A percentile compares a stretch with the other conserved stretches of the same genome.
These are phyloP conservation scores for Rhinocladiella similis DNA, from an alignment of 2,329 filamentous ascomycete genomes.

Conservation along the genomic window DNA sequence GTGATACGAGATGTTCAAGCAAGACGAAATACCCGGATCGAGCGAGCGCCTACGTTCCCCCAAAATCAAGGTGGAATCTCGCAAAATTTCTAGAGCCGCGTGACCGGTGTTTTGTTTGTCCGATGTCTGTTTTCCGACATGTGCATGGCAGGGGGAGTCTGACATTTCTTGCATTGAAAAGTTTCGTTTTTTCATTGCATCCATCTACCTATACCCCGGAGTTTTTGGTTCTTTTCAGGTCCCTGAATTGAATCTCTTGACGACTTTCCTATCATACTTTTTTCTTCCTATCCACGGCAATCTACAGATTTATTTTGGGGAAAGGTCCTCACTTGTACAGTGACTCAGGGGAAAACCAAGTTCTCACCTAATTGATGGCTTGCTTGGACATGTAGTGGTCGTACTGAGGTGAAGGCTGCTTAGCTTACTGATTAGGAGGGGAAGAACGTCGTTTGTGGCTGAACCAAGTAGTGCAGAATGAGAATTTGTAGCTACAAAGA, in stretches of 20 bases:
- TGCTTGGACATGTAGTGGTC: background rate
- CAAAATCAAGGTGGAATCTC: constrained; percentile 83
- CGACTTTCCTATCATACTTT: background rate
- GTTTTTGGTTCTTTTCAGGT: background rate
- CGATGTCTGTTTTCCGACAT: background rate
- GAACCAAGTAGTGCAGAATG: too few relatives aligned
- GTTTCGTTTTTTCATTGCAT: background rate
- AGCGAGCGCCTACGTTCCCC: constrained; percentile 84
- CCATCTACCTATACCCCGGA: background rate
- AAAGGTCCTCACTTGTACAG: background rate
- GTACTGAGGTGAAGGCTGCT: too few relatives aligned
- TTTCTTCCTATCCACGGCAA: background rate
- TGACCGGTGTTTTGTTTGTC: background rate
- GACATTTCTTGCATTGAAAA: background rate
- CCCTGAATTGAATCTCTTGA: background rate
- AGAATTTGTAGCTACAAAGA: too few relatives aligned
- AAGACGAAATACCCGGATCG: constrained; percentile 89
- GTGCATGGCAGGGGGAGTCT: background rate
- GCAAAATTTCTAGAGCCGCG: constrained; percentile 78
- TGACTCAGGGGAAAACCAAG: background rate
- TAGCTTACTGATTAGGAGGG: too few relatives aligned
- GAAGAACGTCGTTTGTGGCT: too few relatives aligned
- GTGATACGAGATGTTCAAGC: constrained; percentile 93
- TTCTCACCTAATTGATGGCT: background rate
- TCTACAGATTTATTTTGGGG: background rate